Conservation (phyloP, 1,139 yeast genomes). For the Nakaseomyces bracarensis region DNA sequence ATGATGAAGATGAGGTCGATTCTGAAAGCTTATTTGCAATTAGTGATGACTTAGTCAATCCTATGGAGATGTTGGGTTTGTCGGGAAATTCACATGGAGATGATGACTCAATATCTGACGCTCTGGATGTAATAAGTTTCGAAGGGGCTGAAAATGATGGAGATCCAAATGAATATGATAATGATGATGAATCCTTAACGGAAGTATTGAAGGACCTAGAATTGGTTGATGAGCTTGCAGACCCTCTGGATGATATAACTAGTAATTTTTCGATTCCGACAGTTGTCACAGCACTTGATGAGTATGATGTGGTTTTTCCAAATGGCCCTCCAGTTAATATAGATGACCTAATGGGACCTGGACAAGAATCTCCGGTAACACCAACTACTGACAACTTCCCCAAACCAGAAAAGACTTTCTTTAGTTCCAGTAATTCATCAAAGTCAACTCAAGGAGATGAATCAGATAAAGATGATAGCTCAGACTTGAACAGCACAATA, state of each 20-base stretch:
- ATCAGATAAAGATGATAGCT: constrained; percentile 5
- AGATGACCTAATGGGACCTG: background rate
- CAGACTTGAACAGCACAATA: constrained; percentile 14
- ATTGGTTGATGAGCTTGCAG: background rate
- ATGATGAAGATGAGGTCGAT: constrained; percentile 6
- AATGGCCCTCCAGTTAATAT: background rate
- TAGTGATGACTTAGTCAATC: background rate
- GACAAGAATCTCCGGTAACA: background rate
- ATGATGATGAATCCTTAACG: constrained; percentile 7
- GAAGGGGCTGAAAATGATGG: constrained; percentile 8
- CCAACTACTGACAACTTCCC: background rate
- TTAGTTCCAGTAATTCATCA: background rate
- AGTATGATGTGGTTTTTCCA: constrained; percentile 18
- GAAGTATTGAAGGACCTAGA: constrained; percentile 7
- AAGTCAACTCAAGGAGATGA: constrained; percentile 1
- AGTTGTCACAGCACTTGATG: constrained; percentile 22
- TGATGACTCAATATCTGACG: constrained; percentile 8
- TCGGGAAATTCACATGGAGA: constrained; percentile 1
- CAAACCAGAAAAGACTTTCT: background rate
- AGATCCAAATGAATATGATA: constrained; percentile 8
- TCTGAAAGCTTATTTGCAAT: constrained; percentile 2
- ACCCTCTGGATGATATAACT: constrained; percentile 3
- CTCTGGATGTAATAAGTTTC: constrained; percentile 1
- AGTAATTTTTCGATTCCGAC: constrained; percentile 12
- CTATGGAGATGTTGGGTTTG: background rate